Percentiles rank a stretch among this genome's conserved stretches.
phyloP scores from a whole-genome alignment of 495 filamentous ascomycete genomes.

The Glarea lozoyensis region DNA sequence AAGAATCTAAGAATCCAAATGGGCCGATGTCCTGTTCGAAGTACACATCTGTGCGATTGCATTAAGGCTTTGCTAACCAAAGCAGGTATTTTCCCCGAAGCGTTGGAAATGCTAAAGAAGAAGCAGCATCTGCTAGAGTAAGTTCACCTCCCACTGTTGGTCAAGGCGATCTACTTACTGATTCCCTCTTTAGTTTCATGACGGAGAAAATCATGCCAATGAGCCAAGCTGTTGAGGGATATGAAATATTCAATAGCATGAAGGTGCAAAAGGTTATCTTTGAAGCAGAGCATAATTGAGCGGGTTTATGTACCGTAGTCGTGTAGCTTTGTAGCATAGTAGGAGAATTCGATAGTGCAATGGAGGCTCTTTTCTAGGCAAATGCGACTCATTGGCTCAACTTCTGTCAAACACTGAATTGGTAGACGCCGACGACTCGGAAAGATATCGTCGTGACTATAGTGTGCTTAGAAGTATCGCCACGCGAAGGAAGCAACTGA shows the following conservation, averaged over 20 bases:
- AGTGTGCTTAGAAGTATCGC: constrained; percentile 66
- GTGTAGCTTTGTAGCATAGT: too few species aligned
- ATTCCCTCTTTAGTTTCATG: constrained; percentile 77
- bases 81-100: constrained; percentile 70
- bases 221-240: constrained; percentile 73
- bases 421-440: constrained; percentile 63
- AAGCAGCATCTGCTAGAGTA: constrained; percentile 78
- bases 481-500: constrained; percentile 73
- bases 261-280: constrained; percentile 83
- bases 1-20: constrained; percentile 92
- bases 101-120: constrained; percentile 67
- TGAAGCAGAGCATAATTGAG: constrained; percentile 17
- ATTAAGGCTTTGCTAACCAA: too few species aligned
- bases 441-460: constrained; percentile 87
- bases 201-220: constrained; percentile 89
- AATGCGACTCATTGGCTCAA: too few species aligned
- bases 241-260: constrained; percentile 88
- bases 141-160: constrained; percentile 22
- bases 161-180: constrained; percentile 7
- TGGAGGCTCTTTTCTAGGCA: too few species aligned
- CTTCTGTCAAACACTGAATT: too few species aligned
- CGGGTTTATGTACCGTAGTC: too few species aligned
- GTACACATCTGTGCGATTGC: too few species aligned
- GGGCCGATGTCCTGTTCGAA: constrained; percentile 86
- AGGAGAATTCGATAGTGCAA: too few species aligned